Conservation (phyloP, 441 rosid species). For the Aleurites moluccanus region DNA sequence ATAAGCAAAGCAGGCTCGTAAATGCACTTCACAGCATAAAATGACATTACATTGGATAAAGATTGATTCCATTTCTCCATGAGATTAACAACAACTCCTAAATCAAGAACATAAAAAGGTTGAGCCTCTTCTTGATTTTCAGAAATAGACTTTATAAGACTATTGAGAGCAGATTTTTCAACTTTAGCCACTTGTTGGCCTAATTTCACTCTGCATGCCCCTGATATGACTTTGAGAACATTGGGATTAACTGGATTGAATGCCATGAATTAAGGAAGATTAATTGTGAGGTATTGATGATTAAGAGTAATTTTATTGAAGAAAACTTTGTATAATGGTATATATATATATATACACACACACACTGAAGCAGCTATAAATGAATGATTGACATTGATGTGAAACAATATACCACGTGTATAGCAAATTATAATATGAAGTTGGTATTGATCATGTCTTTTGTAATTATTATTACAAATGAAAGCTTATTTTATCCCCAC, state of each 20-base stretch:
- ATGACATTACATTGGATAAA: conserved; percentile 11
- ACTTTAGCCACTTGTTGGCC: background rate
- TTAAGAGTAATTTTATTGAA: no score
- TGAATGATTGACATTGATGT: no score
- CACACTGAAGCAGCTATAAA: no score
- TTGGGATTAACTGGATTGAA: background rate
- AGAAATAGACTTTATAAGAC: background rate
- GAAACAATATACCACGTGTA: no score
- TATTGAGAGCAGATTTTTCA: background rate
- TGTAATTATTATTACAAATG: no score
- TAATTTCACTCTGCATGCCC: conserved; percentile 1
- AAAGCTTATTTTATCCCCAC: no score
- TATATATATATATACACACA: no score
- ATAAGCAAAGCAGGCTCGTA: conserved; percentile 11
- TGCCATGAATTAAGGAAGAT: background rate
- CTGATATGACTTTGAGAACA: conserved; percentile 14
- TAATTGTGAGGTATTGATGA: no score
- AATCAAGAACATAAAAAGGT: conserved; percentile 23
- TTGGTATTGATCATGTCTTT: no score
- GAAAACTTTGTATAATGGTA: no score
- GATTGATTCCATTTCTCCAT: conserved; percentile 8
- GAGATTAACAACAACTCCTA: background rate
- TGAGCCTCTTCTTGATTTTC: no score
- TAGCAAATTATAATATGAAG: no score
- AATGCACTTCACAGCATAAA: conserved; percentile 25